Evolutionary conservation across 495 filamentous ascomycete species (phyloP).

Genomic region (Astrocystis sublimbata): DNA sequence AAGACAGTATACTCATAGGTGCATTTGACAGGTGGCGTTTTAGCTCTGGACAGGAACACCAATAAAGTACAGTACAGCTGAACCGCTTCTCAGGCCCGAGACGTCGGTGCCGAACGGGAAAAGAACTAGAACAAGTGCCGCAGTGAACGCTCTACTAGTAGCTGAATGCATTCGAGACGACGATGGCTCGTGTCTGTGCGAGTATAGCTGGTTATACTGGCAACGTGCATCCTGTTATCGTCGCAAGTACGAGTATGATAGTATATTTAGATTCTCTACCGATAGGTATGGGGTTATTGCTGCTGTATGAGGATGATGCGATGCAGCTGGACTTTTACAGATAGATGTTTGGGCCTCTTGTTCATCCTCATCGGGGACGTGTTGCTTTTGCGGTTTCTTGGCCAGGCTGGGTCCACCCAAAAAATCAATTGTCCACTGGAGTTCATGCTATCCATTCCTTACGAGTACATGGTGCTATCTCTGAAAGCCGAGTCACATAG

Average conservation of each 20-base stretch:
- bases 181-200: neutral
- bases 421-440: neutral
- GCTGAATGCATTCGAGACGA: neutral
- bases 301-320: neutral
- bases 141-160: neutral
- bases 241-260: conserved; percentile 3
- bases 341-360: neutral
- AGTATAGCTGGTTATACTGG: neutral
- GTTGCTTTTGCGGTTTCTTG: conserved; percentile 8
- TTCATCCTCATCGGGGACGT: neutral
- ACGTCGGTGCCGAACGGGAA: conserved; percentile 20
- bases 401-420: conserved; percentile 7
- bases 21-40: neutral
- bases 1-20: neutral
- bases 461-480: neutral
- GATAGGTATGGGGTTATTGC: neutral
- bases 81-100: conserved; percentile 15
- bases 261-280: neutral
- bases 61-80: conserved; percentile 3
- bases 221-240: neutral
- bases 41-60: neutral
- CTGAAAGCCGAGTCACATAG: neutral
- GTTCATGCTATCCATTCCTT: neutral
- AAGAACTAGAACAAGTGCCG: conserved; percentile 3
- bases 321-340: conserved; percentile 6